These are phyloP conservation scores for Aleurites moluccanus DNA, from an alignment of 441 rosid species.

Conservation along the genomic window DNA sequence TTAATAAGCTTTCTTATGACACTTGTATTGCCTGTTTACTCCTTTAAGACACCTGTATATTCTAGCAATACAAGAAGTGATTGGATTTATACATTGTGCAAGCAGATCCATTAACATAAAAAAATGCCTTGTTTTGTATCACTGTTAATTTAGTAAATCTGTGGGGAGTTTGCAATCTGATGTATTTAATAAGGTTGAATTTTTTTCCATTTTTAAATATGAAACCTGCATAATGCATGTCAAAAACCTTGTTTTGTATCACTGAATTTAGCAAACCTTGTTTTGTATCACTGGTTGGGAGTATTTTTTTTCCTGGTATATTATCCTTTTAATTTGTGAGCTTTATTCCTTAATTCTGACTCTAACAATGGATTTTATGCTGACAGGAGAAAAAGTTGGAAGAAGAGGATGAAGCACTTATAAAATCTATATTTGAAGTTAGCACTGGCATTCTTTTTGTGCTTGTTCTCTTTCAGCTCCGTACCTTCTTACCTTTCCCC, in stretches of 20 bases:
- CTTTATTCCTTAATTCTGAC: not conserved
- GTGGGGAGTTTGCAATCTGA: not conserved
- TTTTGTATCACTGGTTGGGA: too few species aligned
- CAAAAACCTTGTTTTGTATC: too few species aligned
- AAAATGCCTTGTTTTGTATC: not conserved
- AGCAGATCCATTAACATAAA: not conserved
- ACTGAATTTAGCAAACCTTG: too few species aligned
- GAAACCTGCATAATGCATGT: not conserved
- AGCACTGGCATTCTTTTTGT: constrained; percentile 40
- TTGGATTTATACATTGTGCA: not conserved
- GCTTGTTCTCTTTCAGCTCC: not conserved
- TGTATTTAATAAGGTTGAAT: not conserved
- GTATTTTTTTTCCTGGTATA: not conserved
- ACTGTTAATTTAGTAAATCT: not conserved
- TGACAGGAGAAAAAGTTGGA: constrained; percentile 79
- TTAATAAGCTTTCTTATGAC: too few species aligned
- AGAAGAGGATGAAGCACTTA: constrained; percentile 87
- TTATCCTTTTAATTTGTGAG: not conserved
- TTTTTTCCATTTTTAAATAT: not conserved
- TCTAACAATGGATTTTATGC: not conserved
- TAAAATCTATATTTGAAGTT: constrained; percentile 75
- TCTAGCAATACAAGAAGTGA: not conserved
- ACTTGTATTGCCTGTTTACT: not conserved
- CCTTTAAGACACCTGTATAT: not conserved
- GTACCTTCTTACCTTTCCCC: not conserved